Evolutionary conservation across 306 rosid species (phyloP), one percentile per base, ranked within the genome.

Genomic region (Medicago truncatula): DNA sequence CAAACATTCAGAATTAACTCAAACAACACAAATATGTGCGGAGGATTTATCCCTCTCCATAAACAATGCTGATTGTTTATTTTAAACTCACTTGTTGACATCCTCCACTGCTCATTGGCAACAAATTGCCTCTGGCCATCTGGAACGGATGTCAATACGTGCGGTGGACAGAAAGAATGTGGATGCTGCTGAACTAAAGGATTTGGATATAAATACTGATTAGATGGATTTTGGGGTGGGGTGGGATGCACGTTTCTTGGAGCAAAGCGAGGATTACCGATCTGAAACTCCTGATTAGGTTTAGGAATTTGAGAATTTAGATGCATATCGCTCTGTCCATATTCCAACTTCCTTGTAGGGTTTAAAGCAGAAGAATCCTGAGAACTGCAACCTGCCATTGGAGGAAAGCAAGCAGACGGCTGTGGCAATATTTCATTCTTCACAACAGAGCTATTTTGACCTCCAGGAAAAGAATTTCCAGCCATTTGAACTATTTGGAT

Each of bases 91-190:
- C 73, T 46, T 41, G 93, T 57, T 36, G 93, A 70, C 89, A 86
- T 80, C 82, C 93, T 83, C 96, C 97, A 85, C 76, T 89, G 98
- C 39, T 92, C 97, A 76, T 95, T 97, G 10, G 89, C 75, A 69
- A 80, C 84, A 79, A 90, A 90, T 63, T 83, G 96, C 83, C 97
- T 88, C 75, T 87, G 87, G 63, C 88, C 84, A 92, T 95, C 99
- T 39, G 90, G 83, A 80, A 82, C 80, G 63, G 97, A 78, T 13
- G 96, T 87, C 80, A 86, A 36, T 77, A 97, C 78, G 82, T 84
- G 90, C 11, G 91, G 83, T 21, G 86, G 81, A 76, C 83, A 90
- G 83, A 85, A 90, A 39, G 97, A 84, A 76, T 85, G 98, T 64
- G 87, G 91, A 82, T 83, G 96, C 39, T 87, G 99, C 85, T 89